Conservation (phyloP, 2,329 filamentous ascomycete genomes). For the Parascedosporium putredinis region DNA sequence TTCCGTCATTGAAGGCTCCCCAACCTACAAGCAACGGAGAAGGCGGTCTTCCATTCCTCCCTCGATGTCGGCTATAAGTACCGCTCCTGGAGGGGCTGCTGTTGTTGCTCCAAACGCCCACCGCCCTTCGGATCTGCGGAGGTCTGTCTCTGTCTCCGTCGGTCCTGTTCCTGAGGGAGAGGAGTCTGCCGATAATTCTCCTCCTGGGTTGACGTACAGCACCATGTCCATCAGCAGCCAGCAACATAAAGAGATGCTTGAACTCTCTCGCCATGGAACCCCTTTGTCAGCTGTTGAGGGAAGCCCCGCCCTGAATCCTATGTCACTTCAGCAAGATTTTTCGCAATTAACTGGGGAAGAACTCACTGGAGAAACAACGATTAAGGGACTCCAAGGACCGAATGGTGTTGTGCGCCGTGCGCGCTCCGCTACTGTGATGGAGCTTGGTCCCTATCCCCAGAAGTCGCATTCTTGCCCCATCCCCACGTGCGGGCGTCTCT, state of each 20-base stretch:
- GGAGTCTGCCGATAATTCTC: constrained; percentile 68
- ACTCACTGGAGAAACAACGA: constrained; percentile 35
- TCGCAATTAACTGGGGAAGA: constrained; percentile 53
- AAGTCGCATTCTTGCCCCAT: constrained; percentile 99
- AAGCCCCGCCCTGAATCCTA: constrained; percentile 62
- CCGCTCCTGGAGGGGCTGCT: constrained; percentile 44
- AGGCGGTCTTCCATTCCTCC: constrained; percentile 87
- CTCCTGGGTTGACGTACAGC: constrained; percentile 64
- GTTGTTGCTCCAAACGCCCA: constrained; percentile 52
- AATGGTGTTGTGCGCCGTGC: constrained; percentile 78
- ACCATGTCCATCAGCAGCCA: constrained; percentile 52
- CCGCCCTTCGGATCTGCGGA: constrained; percentile 78
- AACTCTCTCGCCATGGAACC: constrained; percentile 84
- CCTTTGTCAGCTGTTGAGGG: constrained; percentile 77
- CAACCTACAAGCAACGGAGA: constrained; percentile 95
- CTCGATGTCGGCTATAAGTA: constrained; percentile 58
- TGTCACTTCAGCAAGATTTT: constrained; percentile 62
- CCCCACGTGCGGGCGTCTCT: constrained; percentile 88
- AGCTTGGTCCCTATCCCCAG: constrained; percentile 89
- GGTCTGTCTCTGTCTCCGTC: constrained; percentile 83
- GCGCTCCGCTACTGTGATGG: constrained; percentile 90
- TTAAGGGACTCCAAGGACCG: constrained; percentile 52
- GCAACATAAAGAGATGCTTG: constrained; percentile 69
- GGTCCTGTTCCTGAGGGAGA: constrained; percentile 72
- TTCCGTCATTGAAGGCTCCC: constrained; percentile 93